Evolutionary conservation across 192 early-diverging fungal genomes (phyloP).

Genomic region (Chytriomyces sp.): DNA sequence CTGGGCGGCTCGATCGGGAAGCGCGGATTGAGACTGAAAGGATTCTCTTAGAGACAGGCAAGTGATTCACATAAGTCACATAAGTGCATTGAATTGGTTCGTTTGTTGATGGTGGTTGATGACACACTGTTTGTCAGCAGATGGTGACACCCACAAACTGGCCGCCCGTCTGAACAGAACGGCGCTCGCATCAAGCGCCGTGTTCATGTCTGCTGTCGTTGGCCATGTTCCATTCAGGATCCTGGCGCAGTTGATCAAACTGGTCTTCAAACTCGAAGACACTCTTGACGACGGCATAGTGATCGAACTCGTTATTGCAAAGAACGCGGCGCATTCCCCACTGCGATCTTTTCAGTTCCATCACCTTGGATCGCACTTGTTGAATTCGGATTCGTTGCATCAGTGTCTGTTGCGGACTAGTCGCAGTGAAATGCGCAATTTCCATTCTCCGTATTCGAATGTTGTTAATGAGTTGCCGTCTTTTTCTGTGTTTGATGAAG

Average conservation of each 20-base stretch:
- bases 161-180: not conserved
- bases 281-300: not conserved
- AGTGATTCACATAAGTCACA: not conserved
- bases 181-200: not conserved
- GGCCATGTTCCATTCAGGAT: not conserved
- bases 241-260: not conserved
- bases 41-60: not conserved
- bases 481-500: conserved; percentile 16
- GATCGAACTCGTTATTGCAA: not conserved
- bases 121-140: not conserved
- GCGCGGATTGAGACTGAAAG: not conserved
- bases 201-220: not conserved
- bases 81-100: not conserved
- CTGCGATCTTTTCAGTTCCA: not conserved
- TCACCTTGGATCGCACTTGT: not conserved
- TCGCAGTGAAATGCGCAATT: not conserved
- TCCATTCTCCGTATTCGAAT: conserved; percentile 11
- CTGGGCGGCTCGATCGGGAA: not conserved
- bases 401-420: conserved; percentile 12
- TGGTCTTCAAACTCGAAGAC: conserved; percentile 1
- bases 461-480: not conserved
- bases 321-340: not conserved
- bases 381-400: conserved; percentile 6
- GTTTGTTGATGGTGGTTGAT: not conserved
- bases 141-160: not conserved